Base-by-base conservation (phyloP, 2,329 filamentous ascomycete species). In the Alternaria arbusti region DNA sequence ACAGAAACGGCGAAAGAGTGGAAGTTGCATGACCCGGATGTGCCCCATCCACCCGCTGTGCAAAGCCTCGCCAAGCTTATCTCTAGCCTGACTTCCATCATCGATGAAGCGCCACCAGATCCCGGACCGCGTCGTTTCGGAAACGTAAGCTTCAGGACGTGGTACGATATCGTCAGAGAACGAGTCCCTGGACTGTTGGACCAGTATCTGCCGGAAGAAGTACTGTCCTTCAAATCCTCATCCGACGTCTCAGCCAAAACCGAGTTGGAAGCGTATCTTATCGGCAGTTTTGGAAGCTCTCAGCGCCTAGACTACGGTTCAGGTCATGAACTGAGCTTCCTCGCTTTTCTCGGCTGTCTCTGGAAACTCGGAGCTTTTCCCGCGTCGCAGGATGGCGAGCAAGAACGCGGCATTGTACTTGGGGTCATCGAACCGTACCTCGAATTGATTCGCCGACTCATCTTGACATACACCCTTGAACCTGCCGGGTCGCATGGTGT, bases 401-500 rank as follows among this genome's bases (percentile, higher is more conserved):
- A 88, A 71, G 94, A 97, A 80, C 87, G 94, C 71, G 88, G 87
- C 55, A 92, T 98, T 64, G 92, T 97, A 2, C 83, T 97, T 10
- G 90, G 91, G 0, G 84, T 97, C 43, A 86, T 99, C 61, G 91
- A 97, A 75, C 92, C 91, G 86, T 97, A 97, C 74, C 84, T 97
- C n/a, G 83, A 84, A 30, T 89, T 98, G 2, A 85, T 97, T 49
- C 90, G 96, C 43, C 89, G 87, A 45, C 85, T 99, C 10, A 97
- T 99, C 71, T 84, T 93, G 54, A 95, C 90, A 3, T 99, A 98
- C 78, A 97, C 90, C 1, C 87, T 99, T 20, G 96, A 99, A 77
- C 96, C 96, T 5, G 96, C 96, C 6, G 96, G 96, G 3, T 97
- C 95, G 1, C 96, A 98, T 77, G 96, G 96, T 4, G 96, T 99